phyloP scores from a whole-genome alignment of 176 grass and related monocot genomes.

The Phyllostachys edulis region DNA sequence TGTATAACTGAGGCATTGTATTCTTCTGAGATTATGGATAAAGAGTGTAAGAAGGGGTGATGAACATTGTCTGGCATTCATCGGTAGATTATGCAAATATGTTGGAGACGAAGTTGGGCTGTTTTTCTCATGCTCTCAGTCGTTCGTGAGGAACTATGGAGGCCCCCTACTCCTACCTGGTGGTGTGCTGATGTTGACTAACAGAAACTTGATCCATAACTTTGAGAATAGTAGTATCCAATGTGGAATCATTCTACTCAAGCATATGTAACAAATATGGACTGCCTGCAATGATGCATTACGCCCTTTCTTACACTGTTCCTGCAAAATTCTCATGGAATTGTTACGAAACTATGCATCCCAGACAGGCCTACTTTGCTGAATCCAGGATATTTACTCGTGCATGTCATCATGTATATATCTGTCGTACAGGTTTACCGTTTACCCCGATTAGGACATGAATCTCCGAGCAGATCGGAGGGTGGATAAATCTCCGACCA shows the following conservation, averaged over 20 bases:
- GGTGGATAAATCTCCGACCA: too few species aligned
- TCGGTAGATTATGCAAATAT: neutral
- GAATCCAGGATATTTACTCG: too few species aligned
- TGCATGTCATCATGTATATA: too few species aligned
- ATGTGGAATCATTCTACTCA: neutral
- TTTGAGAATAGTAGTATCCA: constrained; percentile 27
- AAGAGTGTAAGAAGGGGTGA: neutral
- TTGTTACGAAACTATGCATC: neutral
- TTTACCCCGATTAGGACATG: too few species aligned
- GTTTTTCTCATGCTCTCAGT: neutral
- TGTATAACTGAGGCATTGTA: constrained; percentile 9
- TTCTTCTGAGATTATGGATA: neutral
- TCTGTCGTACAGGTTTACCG: too few species aligned
- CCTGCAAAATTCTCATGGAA: neutral
- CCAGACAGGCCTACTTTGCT: neutral
- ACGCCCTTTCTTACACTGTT: neutral
- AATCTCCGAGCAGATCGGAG: too few species aligned
- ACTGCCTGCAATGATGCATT: neutral
- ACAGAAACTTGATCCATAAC: constrained; percentile 19
- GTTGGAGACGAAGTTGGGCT: neutral
- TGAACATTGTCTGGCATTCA: neutral
- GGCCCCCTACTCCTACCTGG: neutral
- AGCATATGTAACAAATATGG: neutral
- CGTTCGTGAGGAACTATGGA: neutral
- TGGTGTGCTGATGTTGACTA: neutral